These are phyloP conservation scores for Hemisphaericaspora nanyangensis DNA, from an alignment of 805 yeast genomes.

Conservation along the genomic window DNA sequence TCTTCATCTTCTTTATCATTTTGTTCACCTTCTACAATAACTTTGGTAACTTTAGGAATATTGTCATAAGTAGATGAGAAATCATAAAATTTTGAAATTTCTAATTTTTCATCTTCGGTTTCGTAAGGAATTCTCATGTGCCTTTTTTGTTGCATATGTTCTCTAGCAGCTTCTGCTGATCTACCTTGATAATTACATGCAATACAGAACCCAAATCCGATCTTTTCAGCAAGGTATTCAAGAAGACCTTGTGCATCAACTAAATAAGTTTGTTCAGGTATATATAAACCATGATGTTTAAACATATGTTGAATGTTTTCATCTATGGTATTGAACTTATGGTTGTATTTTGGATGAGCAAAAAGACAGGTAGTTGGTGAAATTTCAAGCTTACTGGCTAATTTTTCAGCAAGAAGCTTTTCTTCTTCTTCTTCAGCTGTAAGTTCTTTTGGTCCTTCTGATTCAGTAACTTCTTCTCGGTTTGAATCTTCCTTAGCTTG, in stretches of 20 bases:
- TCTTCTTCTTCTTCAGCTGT: slow-evolving; percentile 36
- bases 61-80: slow-evolving; percentile 61
- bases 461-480: slow-evolving; percentile 7
- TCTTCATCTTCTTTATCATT: slow-evolving; percentile 17
- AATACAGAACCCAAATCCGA: slow-evolving; percentile 81
- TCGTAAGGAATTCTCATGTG: slow-evolving; percentile 92
- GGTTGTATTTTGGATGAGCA: slow-evolving; percentile 36
- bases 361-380: slow-evolving; percentile 50
- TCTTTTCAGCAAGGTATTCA: slow-evolving; percentile 71
- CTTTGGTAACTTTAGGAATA: background rate
- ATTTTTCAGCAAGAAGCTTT: slow-evolving; percentile 40
- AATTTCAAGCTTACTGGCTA: slow-evolving; percentile 44
- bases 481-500: slow-evolving; percentile 13
- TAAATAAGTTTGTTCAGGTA: slow-evolving; percentile 78
- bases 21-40: slow-evolving; percentile 2
- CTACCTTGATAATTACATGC: slow-evolving; percentile 83
- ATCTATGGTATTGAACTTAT: slow-evolving; percentile 34
- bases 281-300: slow-evolving; percentile 73
- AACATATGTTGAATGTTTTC: slow-evolving; percentile 68
- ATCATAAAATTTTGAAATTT: slow-evolving; percentile 79
- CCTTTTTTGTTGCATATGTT: slow-evolving; percentile 79
- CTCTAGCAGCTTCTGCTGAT: slow-evolving; percentile 79
- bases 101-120: slow-evolving; percentile 67
- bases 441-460: slow-evolving; percentile 8
- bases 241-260: slow-evolving; percentile 68